Base-by-base conservation (phyloP, 2,329 filamentous ascomycete species). In the Aspergillus calidoustus region DNA sequence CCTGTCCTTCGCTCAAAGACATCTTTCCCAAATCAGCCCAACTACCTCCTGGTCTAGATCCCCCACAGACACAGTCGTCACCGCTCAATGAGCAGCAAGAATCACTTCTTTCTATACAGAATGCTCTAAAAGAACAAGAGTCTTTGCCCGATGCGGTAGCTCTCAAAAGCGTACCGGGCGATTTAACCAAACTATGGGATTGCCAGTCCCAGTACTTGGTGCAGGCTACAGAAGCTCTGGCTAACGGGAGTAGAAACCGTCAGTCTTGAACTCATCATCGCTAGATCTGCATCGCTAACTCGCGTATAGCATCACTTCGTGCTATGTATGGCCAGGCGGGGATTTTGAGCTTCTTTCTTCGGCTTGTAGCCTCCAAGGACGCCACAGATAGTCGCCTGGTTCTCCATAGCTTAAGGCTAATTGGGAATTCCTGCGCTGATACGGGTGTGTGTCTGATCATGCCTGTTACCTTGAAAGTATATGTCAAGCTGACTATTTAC, bases 361-460 rank as follows among this genome's bases (percentile, higher is more conserved):
- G 71, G 38, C 66, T 80, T 15, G 65, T 78, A 60, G 69, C 76
- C n/a, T 71, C 72, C 5, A 73, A 67, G 25, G 66, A 71, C 9
- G 66, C 64, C 7, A 61, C 72, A 30, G 71, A 75, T 34, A 63
- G 72, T 41, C 65, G 65, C 54, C 57, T 79, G 9, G 57, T 81
- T 54, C 70, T 78, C 17, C 78, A 80, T 64, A 74, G 77, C 43
- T 66, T 82, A 52, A 75, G 79, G 17, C 60, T 82, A 17, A 70
- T 80, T 60, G 79, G 79, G 5, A 82, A 82, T 61, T 78, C 76
- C 41, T 81, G 80, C 70, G 80, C 80, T 41, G 79, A 81, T 63
- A 80, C 74, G 46, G 72, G 77, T 79, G 67, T 79, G 67, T 65
- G 68, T 64, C 3, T 38, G 19, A 9, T 28, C 25, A 28, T 28